A percentile compares a stretch with the other conserved stretches of the same genome.
Evolutionary conservation across 129 eudicot species (phyloP).

Genomic region (Centaurea solstitialis): DNA sequence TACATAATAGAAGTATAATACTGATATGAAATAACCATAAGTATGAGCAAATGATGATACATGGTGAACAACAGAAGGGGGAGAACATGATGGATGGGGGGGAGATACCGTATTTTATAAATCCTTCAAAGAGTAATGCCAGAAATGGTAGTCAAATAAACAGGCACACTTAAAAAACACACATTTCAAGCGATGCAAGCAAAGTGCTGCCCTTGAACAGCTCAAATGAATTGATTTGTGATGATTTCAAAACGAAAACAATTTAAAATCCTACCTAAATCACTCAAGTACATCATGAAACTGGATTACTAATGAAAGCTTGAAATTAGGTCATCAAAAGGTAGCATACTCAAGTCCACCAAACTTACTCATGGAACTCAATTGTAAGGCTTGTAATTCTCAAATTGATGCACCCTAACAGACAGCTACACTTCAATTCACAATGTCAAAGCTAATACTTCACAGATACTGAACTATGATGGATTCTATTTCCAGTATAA

Average conservation of each 20-base stretch:
- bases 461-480: background rate
- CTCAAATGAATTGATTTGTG: background rate
- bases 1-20: background rate
- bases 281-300: background rate
- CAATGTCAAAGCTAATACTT: background rate
- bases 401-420: background rate
- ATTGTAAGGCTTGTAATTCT: background rate
- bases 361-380: background rate
- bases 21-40: background rate
- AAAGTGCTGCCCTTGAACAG: background rate
- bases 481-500: background rate
- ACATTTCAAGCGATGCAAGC: background rate
- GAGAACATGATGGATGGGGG: background rate
- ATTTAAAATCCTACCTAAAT: background rate
- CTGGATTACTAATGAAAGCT: background rate
- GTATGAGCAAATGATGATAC: background rate
- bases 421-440: background rate
- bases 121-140: background rate
- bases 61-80: background rate
- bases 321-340: constrained; percentile 4
- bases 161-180: background rate
- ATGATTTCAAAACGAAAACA: background rate
- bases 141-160: background rate
- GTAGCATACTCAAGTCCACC: background rate
- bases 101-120: background rate